These are phyloP conservation scores for Eucalyptus cloeziana DNA, from an alignment of 345 rosid genomes.

Conservation along the genomic window DNA sequence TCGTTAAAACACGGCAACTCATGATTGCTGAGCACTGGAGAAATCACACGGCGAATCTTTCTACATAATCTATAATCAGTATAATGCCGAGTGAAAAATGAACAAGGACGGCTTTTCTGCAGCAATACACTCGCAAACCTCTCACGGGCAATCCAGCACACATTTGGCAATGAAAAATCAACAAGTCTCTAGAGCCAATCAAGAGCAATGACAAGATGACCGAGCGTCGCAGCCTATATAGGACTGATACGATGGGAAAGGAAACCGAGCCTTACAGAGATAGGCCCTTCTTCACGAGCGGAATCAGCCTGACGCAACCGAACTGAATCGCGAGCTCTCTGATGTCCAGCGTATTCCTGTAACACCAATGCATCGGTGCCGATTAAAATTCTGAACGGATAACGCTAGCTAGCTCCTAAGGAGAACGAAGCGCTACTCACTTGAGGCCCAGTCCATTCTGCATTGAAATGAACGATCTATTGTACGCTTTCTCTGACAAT, in stretches of 20 bases:
- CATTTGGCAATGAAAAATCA: conserved; percentile 3
- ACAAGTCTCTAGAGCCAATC: background rate
- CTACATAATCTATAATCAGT: background rate
- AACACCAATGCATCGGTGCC: background rate
- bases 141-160: conserved; percentile 26
- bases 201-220: background rate
- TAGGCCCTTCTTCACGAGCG: conserved; percentile 53
- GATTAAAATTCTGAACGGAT: background rate
- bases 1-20: background rate
- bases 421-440: conserved; percentile 18
- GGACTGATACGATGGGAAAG: background rate
- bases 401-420: background rate
- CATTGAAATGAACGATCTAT: conserved; percentile 62
- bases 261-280: conserved; percentile 40
- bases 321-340: conserved; percentile 81
- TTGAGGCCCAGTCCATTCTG: conserved; percentile 76
- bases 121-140: background rate
- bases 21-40: background rate
- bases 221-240: background rate
- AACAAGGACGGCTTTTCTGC: background rate
- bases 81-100: background rate
- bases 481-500: conserved; percentile 83
- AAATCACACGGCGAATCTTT: background rate
- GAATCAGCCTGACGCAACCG: conserved; percentile 84
- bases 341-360: conserved; percentile 56